These are phyloP conservation scores for Cryphonectria nitschkei DNA, from an alignment of 2,329 filamentous ascomycete species.

Conservation along the genomic window DNA sequence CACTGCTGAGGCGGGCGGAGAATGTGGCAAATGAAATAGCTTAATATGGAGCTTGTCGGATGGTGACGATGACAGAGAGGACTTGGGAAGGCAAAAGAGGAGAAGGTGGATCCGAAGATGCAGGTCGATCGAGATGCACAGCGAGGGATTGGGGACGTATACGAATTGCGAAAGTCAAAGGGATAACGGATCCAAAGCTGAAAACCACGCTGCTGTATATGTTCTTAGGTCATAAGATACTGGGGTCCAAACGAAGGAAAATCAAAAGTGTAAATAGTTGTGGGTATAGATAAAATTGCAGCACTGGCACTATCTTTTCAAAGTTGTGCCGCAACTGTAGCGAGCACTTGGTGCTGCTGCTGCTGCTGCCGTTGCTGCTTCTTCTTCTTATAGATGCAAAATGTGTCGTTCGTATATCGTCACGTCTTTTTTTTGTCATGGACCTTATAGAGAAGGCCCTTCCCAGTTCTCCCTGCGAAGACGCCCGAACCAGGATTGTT, in stretches of 20 bases:
- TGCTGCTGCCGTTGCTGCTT: not conserved
- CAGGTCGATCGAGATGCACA: no score
- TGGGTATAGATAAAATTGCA: not conserved
- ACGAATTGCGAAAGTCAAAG: no score
- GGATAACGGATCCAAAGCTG: no score
- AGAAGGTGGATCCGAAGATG: no score
- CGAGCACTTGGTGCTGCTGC: not conserved
- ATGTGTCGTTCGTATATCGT: not conserved
- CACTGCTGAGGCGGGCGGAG: no score
- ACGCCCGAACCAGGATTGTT: constrained; percentile 86
- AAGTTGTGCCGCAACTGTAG: not conserved
- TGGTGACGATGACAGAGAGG: not conserved
- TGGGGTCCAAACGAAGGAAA: no score
- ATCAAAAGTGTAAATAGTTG: no score
- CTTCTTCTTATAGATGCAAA: not conserved
- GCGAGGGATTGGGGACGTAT: no score
- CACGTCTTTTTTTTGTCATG: not conserved
- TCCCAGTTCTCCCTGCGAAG: constrained; percentile 81
- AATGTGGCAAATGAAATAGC: no score
- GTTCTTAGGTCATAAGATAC: no score
- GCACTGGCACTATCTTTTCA: not conserved
- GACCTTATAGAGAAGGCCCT: constrained; percentile 60
- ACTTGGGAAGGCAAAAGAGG: not conserved
- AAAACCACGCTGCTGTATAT: no score
- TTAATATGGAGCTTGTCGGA: not conserved